Base-by-base conservation (phyloP, 75 land plant genomes). In the Pinus albicaulis region DNA sequence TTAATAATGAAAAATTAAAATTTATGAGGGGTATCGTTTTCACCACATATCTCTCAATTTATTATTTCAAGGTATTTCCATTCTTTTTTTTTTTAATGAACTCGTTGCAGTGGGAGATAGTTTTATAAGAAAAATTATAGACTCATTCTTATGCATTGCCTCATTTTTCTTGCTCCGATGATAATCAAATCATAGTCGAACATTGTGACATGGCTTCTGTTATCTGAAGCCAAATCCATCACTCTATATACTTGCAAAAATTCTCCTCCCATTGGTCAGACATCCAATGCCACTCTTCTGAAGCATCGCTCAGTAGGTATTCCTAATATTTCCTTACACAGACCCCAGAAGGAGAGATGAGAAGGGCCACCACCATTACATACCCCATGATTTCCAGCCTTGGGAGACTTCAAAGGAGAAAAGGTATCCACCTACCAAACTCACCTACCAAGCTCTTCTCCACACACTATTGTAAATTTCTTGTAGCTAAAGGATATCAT, bases 171-270 rank as follows among this genome's bases (percentile, higher is more conserved):
- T 73, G 99, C 99, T n/a, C 99, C 99, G 57, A 98, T 98, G 57
- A 98, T 98, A 28, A 98, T 79, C 28, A 98, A 78, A 78, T 95
- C 98, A 52, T 95, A 98, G 73, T 98, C 99, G 28, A 89, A 95
- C 10, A 57, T 20, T 24, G 59, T 77, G 15, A 61, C 59, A 53
- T 80, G 57, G 1, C 90, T 41, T 20, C 96, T 92, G 72, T 91
- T 91, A 26, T 71, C 66, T 2, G 78, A 52, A 3, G 62, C 70
- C 58, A 77, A 25, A 23, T 44, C 69, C 76, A 17, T 57, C 68
- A 63, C 76, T 59, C 19, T 59, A 8, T 20, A 19, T 59, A n/a
- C 61, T 63, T 19, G 80, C 23, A 23, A 31, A 56, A 52, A 17
- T 76, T n/a, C 53, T 70, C 28, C 58, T 74, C 68, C 13, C 26